phyloP scores from a whole-genome alignment of 1,139 yeast genomes.

The Yamadazyma pseudoaaseri region DNA sequence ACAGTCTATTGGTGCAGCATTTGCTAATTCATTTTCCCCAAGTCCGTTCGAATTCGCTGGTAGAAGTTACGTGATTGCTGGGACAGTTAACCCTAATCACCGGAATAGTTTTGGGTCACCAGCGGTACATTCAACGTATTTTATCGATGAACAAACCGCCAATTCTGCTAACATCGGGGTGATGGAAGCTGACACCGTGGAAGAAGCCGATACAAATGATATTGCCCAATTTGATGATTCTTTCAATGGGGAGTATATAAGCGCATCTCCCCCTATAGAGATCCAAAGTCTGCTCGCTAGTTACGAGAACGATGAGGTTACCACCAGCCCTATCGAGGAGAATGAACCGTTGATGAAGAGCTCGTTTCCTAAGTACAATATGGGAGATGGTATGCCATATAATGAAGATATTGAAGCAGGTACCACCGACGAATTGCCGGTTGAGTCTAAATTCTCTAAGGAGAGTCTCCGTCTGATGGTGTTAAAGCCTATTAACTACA shows the following conservation, averaged over 20 bases:
- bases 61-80: constrained; percentile 37
- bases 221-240: constrained; percentile 3
- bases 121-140: constrained; percentile 44
- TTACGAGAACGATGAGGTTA: not conserved
- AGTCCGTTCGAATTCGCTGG: constrained; percentile 43
- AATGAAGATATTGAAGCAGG: constrained; percentile 2
- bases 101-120: constrained; percentile 26
- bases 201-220: constrained; percentile 5
- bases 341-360: constrained; percentile 2
- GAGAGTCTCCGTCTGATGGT: constrained; percentile 11
- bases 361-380: constrained; percentile 2
- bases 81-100: constrained; percentile 12
- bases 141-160: constrained; percentile 65
- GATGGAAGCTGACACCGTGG: constrained; percentile 23
- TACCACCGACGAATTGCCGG: not conserved
- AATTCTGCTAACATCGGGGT: constrained; percentile 62
- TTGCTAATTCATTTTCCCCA: constrained; percentile 16
- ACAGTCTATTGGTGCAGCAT: constrained; percentile 4
- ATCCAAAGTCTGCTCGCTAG: constrained; percentile 11
- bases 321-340: not conserved
- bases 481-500: constrained; percentile 43
- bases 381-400: not conserved
- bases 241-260: constrained; percentile 15
- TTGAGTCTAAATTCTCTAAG: not conserved
- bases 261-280: constrained; percentile 28